Percentiles rank a stretch among this genome's conserved stretches.
These are phyloP conservation scores for Calonectria montana DNA, from an alignment of 2,329 filamentous ascomycete genomes.

Conservation along the genomic window DNA sequence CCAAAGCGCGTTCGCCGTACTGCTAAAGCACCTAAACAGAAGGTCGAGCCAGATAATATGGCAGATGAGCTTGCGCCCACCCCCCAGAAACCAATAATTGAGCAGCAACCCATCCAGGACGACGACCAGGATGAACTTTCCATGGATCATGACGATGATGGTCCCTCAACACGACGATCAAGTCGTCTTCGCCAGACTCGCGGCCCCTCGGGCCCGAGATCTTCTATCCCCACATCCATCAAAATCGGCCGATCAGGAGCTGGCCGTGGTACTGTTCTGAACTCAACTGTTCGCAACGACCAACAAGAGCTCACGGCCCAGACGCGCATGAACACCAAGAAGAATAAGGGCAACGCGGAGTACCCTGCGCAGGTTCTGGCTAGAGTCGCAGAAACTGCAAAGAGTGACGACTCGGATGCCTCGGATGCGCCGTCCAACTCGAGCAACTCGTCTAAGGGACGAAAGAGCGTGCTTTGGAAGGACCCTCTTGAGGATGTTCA, in stretches of 20 bases:
- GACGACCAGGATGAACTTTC: slow-evolving; percentile 14
- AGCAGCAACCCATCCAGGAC: background rate
- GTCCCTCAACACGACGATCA: slow-evolving; percentile 45
- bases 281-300: slow-evolving; percentile 42
- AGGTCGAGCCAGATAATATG: slow-evolving; percentile 27
- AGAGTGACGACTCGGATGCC: slow-evolving; percentile 35
- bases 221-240: slow-evolving; percentile 50
- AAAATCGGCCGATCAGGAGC: slow-evolving; percentile 43
- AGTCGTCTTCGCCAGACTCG: slow-evolving; percentile 44
- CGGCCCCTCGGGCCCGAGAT: slow-evolving; percentile 37
- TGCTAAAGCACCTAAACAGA: slow-evolving; percentile 29
- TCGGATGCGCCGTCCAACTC: slow-evolving; percentile 22
- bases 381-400: slow-evolving; percentile 40
- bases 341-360: slow-evolving; percentile 50
- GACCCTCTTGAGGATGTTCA: slow-evolving; percentile 46
- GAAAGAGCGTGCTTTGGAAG: slow-evolving; percentile 50
- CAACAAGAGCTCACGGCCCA: slow-evolving; percentile 48
- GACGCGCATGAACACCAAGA: slow-evolving; percentile 50
- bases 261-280: slow-evolving; percentile 37
- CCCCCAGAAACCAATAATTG: background rate
- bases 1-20: slow-evolving; percentile 40
- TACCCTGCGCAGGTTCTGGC: slow-evolving; percentile 49
- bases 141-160: slow-evolving; percentile 14
- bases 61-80: slow-evolving; percentile 18
- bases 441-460: slow-evolving; percentile 24